Evolutionary conservation across 2,329 filamentous ascomycete species (phyloP), one percentile per base, ranked within the genome.

Genomic region (Phialophora chinensis): DNA sequence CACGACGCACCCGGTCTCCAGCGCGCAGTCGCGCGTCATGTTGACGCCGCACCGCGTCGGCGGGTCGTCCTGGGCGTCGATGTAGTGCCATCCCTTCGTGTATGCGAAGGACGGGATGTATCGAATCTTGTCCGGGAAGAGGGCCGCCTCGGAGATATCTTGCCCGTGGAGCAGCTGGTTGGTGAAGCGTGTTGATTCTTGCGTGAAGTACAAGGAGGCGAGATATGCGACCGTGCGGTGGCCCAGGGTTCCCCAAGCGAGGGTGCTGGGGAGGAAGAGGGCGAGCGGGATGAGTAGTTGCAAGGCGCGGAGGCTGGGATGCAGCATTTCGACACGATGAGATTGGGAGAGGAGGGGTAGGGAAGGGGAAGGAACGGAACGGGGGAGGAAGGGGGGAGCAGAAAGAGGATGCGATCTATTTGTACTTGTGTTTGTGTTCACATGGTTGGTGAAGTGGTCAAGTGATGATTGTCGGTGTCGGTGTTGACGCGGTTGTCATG

Each of bases 151-250:
- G 12, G 71, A 72, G 52, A 72, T 72, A 58, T 73, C 72, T 63
- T 73, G 70, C n/a, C 65, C 67, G 63, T 72, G 63, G 60, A 73
- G 69, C 12, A 72, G 70, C 31, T 29, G 56, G 62, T 67, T 70
- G 20, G 66, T 71, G 60, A 69, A 60, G 3, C 27, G 56, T 29
- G 62, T 68, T n/a, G 67, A 66, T 42, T 31, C n/a, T 8, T 60
- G 58, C 1, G 66, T 69, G 57, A 72, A 64, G 67, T 71, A 66
- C 38, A 71, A 63, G 31, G 61, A 65, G n/a, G 85, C 84, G 47
- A 87, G 81, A 70, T 83, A 85, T 23, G 83, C 85, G 5, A 87
- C 80, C 2, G 85, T 85, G 33, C 82, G 80, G 67, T 87, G 85
- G 42, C 85, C 85, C 0, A 87, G 74, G 7, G 74, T 75, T 27